Evolutionary conservation across 1,284 basidiomycete species (phyloP), one percentile per base, ranked within the genome.

Genomic region (Malassezia japonica): DNA sequence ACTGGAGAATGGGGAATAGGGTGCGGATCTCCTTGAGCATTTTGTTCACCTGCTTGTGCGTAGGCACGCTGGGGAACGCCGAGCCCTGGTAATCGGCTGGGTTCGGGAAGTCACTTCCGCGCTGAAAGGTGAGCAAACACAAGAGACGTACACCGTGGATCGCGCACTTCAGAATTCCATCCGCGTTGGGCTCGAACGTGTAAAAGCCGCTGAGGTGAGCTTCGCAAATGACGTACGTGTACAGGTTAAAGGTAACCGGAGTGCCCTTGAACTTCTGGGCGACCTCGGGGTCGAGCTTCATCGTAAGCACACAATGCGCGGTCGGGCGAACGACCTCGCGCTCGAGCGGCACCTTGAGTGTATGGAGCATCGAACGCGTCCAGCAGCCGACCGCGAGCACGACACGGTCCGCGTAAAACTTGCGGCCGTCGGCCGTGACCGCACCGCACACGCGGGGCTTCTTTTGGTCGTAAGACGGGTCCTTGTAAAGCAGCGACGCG

Each of bases 321-420:
- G 62, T 56, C 9, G 60, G 58, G 18, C 50, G 55, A 7, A 61
- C 13, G 13, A 46, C 12, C 4, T 16, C 13, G 2, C 2, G 27
- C 15, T 13, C 12, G 4, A 34, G 18, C 1, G 33, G 29, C 28
- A 56, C 35, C 2, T 56, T 38, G 2, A 59, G 50, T 4, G 31
- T 21, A 9, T 56, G 25, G 13, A 91, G 86, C 1, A 83, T 74
- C 0, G 84, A 83, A 2, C 83, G 80, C 0, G 87, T 87, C 90
- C 89, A 89, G 5, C 86, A 81, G 21, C 87, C 87, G 6, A 81
- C 77, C 12, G 85, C 81, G 28, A 89, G 68, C 21, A 89, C 76
- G 5, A 85, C 77, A 25, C 79, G 57, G 33, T 81, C 77, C 0
- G 81, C 83, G 3, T 20, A 10, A 57, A 81, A 79, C 10, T 64